A percentile compares a stretch with the other conserved stretches of the same genome.
Evolutionary conservation across 352 stramenopile species (phyloP).

Genomic region (Phytophthora cryptogea): DNA sequence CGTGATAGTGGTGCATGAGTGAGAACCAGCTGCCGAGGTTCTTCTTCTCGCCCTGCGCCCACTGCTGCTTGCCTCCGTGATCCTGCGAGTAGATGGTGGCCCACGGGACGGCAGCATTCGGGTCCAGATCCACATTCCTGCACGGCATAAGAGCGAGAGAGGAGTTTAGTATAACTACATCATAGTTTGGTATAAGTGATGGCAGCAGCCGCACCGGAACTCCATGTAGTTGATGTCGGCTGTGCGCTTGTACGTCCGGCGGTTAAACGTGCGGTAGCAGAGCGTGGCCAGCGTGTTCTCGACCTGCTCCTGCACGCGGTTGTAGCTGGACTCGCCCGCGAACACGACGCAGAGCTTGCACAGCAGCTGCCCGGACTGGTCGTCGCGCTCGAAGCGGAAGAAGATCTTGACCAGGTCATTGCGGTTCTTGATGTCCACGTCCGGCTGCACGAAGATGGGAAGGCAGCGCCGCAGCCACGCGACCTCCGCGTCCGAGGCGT

Average conservation of each 20-base stretch:
- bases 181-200: neutral
- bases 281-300: slow-evolving; percentile 82
- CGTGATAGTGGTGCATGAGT: slow-evolving; percentile 88
- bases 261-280: slow-evolving; percentile 86
- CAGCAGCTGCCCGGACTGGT: slow-evolving; percentile 45
- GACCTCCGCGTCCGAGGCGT: slow-evolving; percentile 51
- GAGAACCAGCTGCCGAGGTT: slow-evolving; percentile 88
- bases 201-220: slow-evolving; percentile 47
- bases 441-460: slow-evolving; percentile 82
- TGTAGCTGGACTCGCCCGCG: slow-evolving; percentile 85
- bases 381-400: slow-evolving; percentile 78
- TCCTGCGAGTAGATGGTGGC: slow-evolving; percentile 71
- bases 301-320: slow-evolving; percentile 65
- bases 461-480: slow-evolving; percentile 81
- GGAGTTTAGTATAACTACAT: slow-evolving; percentile 1
- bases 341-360: slow-evolving; percentile 88
- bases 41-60: slow-evolving; percentile 84
- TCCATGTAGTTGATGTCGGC: slow-evolving; percentile 92
- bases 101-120: slow-evolving; percentile 51
- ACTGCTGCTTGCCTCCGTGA: slow-evolving; percentile 77
- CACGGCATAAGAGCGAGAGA: neutral
- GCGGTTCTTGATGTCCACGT: slow-evolving; percentile 81
- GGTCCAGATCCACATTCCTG: slow-evolving; percentile 69
- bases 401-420: slow-evolving; percentile 87
- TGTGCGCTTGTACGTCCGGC: slow-evolving; percentile 85